These are phyloP conservation scores for Pleurotus pulmonarius DNA, from an alignment of 768 basidiomycete species.

Conservation along the genomic window DNA sequence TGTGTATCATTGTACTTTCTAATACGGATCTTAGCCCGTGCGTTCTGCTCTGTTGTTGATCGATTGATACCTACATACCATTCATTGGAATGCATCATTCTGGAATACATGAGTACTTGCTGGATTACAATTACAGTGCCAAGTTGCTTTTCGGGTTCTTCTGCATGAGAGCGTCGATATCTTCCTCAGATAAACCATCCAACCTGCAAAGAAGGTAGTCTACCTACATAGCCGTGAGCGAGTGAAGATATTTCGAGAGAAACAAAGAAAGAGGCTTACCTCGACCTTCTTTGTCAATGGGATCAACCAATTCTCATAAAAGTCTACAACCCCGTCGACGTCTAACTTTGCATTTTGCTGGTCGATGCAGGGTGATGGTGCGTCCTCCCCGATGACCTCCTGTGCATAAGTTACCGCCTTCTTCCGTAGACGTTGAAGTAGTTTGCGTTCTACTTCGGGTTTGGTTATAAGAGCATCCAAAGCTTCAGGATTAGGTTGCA, in stretches of 20 bases:
- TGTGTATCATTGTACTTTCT: slow-evolving; percentile 11
- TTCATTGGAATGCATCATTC: too few species aligned
- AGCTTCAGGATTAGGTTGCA: slow-evolving; percentile 67
- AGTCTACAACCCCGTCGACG: slow-evolving; percentile 85
- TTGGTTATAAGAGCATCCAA: slow-evolving; percentile 93
- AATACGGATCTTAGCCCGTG: background rate
- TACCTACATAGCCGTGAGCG: slow-evolving; percentile 55
- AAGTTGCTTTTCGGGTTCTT: slow-evolving; percentile 6
- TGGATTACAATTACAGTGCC: background rate
- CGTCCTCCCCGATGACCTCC: slow-evolving; percentile 70
- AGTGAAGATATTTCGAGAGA: background rate
- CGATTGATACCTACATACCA: slow-evolving; percentile 1
- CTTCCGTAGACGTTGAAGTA: slow-evolving; percentile 80
- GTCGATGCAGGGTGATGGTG: slow-evolving; percentile 33
- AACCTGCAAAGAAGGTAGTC: slow-evolving; percentile 92
- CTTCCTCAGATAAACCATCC: slow-evolving; percentile 77
- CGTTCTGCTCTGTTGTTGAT: background rate
- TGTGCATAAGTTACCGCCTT: slow-evolving; percentile 81
- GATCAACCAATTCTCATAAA: slow-evolving; percentile 95
- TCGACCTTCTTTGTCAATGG: slow-evolving; percentile 98
- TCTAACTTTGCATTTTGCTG: slow-evolving; percentile 70
- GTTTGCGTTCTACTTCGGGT: slow-evolving; percentile 86
- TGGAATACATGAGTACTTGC: background rate
- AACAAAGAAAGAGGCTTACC: slow-evolving; percentile 44
- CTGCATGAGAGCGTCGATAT: slow-evolving; percentile 62